A percentile compares a stretch with the other conserved stretches of the same genome.
Evolutionary conservation across 176 grass and related monocot genomes (phyloP).

Genomic region (Oryza meridionalis): DNA sequence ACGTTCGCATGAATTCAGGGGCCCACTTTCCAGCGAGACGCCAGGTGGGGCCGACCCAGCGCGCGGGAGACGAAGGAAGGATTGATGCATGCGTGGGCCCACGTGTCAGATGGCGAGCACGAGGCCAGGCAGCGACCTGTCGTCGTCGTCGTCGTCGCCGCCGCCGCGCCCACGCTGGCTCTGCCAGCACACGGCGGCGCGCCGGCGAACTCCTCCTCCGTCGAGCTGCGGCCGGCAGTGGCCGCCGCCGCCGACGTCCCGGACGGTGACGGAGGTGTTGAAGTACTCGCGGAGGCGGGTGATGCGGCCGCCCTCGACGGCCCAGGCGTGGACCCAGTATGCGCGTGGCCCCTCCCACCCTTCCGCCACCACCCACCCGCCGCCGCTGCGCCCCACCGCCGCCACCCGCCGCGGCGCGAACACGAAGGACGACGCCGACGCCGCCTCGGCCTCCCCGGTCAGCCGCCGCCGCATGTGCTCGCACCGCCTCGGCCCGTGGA

Average conservation of each 20-base stretch:
- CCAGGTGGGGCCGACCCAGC: no score
- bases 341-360: conserved; percentile 49
- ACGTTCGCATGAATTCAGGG: no score
- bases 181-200: conserved; percentile 30
- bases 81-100: background rate
- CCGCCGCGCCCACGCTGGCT: conserved; percentile 13
- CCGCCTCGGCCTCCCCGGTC: conserved; percentile 29
- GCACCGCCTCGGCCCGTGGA: conserved; percentile 51
- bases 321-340: conserved; percentile 62
- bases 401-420: conserved; percentile 25
- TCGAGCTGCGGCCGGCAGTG: background rate
- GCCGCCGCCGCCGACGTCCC: conserved; percentile 9
- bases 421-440: conserved; percentile 2
- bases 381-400: conserved; percentile 24
- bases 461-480: conserved; percentile 49
- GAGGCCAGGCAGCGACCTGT: conserved; percentile 34
- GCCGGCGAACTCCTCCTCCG: background rate
- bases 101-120: conserved; percentile 46
- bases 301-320: conserved; percentile 45
- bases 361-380: conserved; percentile 53
- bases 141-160: background rate
- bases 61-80: background rate
- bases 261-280: conserved; percentile 46
- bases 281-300: conserved; percentile 55
- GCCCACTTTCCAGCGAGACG: no score